Base-by-base conservation (phyloP, 2,329 filamentous ascomycete genomes). In the Microcyclosporella mali region DNA sequence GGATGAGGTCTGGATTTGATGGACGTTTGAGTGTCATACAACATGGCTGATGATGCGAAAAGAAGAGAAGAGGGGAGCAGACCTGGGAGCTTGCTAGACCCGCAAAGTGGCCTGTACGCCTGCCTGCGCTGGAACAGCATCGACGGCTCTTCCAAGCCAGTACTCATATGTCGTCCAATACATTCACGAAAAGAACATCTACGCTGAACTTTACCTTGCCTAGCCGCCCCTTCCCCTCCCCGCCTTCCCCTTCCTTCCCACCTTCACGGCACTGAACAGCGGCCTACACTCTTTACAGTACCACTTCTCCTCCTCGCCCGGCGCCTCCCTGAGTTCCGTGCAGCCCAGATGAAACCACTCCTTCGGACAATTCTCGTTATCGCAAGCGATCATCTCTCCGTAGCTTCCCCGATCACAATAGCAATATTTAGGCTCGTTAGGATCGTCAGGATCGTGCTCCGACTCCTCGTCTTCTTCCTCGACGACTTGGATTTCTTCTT, bases 271-370 rank as follows among this genome's bases (percentile, higher is more conserved):
- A 25, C 28, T 21, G 35, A 44, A 44, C 12, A 36, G 14, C 31
- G 58, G 59, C 44, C 57, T 43, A 41, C 74, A 78, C 49, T 74
- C 70, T 33, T 69, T 68, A 59, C 74, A 78, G 58, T 70, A 78
- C 74, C 74, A 78, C 37, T 50, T 58, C 43, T 66, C 61, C 19
- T 72, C 74, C 46, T 75, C 74, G 36, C 70, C 69, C 1, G 79
- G 79, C 52, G 79, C 74, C 53, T 75, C 73, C 33, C 72, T 77
- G 55, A 83, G 65, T 15, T 77, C 75, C 39, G 81, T 77, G 54
- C 79, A 83, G 31, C 72, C 75, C 61, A 81, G 72, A 67, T 83
- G 79, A 62, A 83, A 83, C 79, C 79, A 83, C 59, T 83, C 78
- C 49, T 77, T 74, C 10, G 74, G 72, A 63, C 79, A 83, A 43